A percentile compares a stretch with the other conserved stretches of the same genome.
phyloP scores from a whole-genome alignment of 1,139 yeast genomes.

The Meyerozyma carpophila region DNA sequence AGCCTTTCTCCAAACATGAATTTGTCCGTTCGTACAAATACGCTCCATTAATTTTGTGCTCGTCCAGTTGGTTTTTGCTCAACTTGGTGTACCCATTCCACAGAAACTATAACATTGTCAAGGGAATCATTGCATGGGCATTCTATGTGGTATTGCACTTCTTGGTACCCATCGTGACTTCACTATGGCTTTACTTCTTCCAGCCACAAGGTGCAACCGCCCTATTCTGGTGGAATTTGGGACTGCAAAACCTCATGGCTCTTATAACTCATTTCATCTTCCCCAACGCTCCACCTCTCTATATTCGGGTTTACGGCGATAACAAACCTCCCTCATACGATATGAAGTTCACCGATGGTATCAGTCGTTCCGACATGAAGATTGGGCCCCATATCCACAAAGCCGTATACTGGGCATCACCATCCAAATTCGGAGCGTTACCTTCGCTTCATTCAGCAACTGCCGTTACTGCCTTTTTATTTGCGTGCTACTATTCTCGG shows the following conservation, averaged over 20 bases:
- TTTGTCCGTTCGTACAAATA: neutral
- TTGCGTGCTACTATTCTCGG: conserved; percentile 11
- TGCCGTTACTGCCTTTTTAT: conserved; percentile 11
- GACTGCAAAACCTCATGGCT: conserved; percentile 10
- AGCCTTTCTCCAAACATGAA: neutral
- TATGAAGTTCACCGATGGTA: conserved; percentile 14
- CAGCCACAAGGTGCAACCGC: conserved; percentile 13
- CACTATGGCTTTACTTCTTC: conserved; percentile 11
- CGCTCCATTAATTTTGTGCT: neutral
- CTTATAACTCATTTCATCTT: conserved; percentile 10
- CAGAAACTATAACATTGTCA: conserved; percentile 2
- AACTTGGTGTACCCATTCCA: neutral
- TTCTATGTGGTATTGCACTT: conserved; percentile 12
- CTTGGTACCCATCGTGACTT: conserved; percentile 9
- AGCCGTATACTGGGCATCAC: conserved; percentile 12
- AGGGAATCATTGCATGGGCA: conserved; percentile 11
- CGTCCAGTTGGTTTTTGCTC: conserved; percentile 1
- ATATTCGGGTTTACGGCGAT: conserved; percentile 12
- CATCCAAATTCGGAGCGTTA: conserved; percentile 12
- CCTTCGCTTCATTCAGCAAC: conserved; percentile 14
- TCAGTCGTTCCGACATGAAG: conserved; percentile 12
- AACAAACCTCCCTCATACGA: conserved; percentile 10
- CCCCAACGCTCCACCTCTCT: conserved; percentile 15
- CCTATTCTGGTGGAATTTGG: conserved; percentile 9
- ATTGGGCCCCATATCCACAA: conserved; percentile 9